These are phyloP conservation scores for Ceratocystis albifundus DNA, from an alignment of 2,329 filamentous ascomycete genomes.

Conservation along the genomic window DNA sequence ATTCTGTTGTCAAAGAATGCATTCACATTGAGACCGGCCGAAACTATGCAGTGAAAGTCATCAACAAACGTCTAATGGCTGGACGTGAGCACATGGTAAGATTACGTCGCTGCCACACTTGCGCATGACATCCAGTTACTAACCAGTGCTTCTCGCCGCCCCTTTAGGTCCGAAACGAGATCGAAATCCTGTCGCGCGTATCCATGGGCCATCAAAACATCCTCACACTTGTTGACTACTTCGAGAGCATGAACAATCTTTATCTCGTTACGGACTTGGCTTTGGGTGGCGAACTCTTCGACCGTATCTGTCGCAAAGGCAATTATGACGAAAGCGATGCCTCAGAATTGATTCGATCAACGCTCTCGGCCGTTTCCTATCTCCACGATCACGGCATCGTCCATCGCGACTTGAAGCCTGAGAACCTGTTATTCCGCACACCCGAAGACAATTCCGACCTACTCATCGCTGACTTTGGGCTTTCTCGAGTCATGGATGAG, in stretches of 20 bases:
- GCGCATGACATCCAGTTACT: not conserved
- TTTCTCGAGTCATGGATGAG: slow-evolving; percentile 97
- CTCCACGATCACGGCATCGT: slow-evolving; percentile 98
- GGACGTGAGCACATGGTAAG: slow-evolving; percentile 93
- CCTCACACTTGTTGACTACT: slow-evolving; percentile 94
- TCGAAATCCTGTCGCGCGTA: slow-evolving; percentile 92
- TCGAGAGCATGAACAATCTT: slow-evolving; percentile 99
- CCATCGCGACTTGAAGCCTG: slow-evolving; percentile 92
- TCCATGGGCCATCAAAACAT: slow-evolving; percentile 99
- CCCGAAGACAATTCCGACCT: slow-evolving; percentile 97
- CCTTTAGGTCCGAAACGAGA: slow-evolving; percentile 81
- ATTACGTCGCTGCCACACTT: slow-evolving; percentile 11
- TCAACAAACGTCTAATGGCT: slow-evolving; percentile 97
- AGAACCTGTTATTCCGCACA: slow-evolving; percentile 92
- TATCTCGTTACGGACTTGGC: slow-evolving; percentile 97
- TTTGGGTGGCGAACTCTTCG: slow-evolving; percentile 90
- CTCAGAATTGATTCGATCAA: slow-evolving; percentile 86
- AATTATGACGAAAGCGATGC: slow-evolving; percentile 98
- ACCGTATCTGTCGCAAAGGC: slow-evolving; percentile 96
- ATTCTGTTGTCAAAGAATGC: slow-evolving; percentile 97
- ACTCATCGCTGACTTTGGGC: slow-evolving; percentile 90
- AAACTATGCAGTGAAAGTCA: slow-evolving; percentile 98
- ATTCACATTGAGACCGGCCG: slow-evolving; percentile 95
- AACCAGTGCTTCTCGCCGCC: not conserved
- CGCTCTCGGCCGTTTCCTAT: slow-evolving; percentile 93